These are phyloP conservation scores for Sesbania bispinosa DNA, from an alignment of 306 rosid species.

Conservation along the genomic window DNA sequence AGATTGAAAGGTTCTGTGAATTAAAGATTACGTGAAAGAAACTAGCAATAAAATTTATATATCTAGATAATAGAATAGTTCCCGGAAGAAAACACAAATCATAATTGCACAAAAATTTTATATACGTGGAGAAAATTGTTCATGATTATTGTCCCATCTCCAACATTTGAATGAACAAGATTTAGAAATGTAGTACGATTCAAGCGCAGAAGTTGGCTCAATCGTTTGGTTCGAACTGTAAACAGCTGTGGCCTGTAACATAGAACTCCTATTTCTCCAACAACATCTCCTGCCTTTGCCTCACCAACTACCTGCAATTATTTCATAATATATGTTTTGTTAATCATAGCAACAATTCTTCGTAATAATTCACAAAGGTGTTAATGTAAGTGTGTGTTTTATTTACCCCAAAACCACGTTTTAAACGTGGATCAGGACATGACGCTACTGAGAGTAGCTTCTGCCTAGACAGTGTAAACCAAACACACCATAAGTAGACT, in stretches of 20 bases:
- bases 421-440: too few relatives aligned
- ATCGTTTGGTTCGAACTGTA: conserved; percentile 64
- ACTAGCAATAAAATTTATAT: background rate
- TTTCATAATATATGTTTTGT: conserved; percentile 4
- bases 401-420: too few relatives aligned
- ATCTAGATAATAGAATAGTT: background rate
- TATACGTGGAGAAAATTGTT: conserved; percentile 63
- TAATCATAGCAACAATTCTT: background rate
- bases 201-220: conserved; percentile 72
- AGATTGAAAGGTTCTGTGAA: background rate
- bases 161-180: conserved; percentile 58
- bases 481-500: conserved; percentile 4
- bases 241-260: conserved; percentile 74
- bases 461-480: too few relatives aligned
- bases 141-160: conserved; percentile 68
- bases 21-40: background rate
- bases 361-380: background rate
- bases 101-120: background rate
- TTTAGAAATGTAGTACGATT: conserved; percentile 55
- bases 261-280: conserved; percentile 76
- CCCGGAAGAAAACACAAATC: background rate
- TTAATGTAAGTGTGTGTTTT: too few relatives aligned
- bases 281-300: conserved; percentile 44
- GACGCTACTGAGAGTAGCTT: too few relatives aligned
- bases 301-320: conserved; percentile 55